Evolutionary conservation across 1,284 basidiomycete genomes (phyloP).

Genomic region (Coniferiporia sulphurascens): DNA sequence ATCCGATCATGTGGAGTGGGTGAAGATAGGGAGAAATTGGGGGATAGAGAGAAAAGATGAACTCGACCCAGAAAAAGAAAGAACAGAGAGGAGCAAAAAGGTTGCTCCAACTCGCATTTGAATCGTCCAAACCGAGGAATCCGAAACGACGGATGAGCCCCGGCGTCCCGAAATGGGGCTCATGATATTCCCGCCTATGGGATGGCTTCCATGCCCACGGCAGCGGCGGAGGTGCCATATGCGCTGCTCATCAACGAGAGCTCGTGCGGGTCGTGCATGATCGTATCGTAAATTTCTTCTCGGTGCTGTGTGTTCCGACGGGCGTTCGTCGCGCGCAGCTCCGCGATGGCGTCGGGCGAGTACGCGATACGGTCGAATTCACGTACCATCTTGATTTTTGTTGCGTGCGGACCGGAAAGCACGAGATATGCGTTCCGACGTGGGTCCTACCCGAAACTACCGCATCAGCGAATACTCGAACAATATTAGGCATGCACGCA

Average conservation of each 20-base stretch:
- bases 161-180: too few species aligned
- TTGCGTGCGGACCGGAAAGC: constrained; percentile 8
- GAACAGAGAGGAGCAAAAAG: too few species aligned
- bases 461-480: neutral
- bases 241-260: neutral
- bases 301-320: neutral
- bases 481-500: neutral
- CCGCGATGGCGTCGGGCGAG: neutral
- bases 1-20: too few species aligned
- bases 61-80: too few species aligned
- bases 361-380: constrained; percentile 10
- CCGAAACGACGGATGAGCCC: too few species aligned
- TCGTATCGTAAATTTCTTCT: constrained; percentile 1
- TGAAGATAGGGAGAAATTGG: too few species aligned
- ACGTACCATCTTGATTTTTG: constrained; percentile 7
- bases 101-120: too few species aligned
- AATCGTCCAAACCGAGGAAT: too few species aligned
- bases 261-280: neutral
- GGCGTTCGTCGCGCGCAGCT: neutral
- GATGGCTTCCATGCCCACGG: too few species aligned
- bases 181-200: too few species aligned
- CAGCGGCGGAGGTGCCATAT: neutral
- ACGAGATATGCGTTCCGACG: constrained; percentile 1
- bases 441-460: constrained; percentile 6
- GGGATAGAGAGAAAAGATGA: too few species aligned